A percentile compares a stretch with the other conserved stretches of the same genome.
These are phyloP conservation scores for Aspergillus sp. DNA, from an alignment of 2,329 filamentous ascomycete species.

Conservation along the genomic window DNA sequence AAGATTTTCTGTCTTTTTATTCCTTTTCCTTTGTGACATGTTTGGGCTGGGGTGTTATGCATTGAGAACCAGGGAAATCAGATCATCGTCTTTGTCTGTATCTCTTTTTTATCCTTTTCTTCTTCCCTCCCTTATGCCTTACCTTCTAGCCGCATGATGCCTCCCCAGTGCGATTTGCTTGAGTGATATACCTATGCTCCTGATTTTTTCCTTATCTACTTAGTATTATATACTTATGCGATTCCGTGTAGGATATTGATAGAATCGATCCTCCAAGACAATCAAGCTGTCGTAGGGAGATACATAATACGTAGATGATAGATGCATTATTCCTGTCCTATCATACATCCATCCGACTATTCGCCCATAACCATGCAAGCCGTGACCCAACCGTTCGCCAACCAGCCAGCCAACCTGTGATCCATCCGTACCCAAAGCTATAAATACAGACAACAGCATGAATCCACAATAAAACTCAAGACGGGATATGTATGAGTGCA, in stretches of 20 bases:
- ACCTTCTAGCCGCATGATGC: no score
- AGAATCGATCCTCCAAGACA: background rate
- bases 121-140: background rate
- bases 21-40: conserved; percentile 2
- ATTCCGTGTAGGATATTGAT: background rate
- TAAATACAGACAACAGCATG: background rate
- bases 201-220: no score
- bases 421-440: background rate
- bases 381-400: background rate
- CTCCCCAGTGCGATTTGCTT: no score
- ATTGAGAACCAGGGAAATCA: background rate
- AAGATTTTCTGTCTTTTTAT: conserved; percentile 2
- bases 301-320: background rate
- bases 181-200: no score
- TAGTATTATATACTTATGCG: background rate
- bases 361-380: background rate
- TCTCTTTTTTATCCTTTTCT: background rate
- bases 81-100: background rate
- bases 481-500: background rate
- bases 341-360: background rate
- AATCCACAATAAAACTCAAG: background rate
- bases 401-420: background rate
- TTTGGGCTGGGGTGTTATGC: background rate
- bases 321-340: background rate
- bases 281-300: no score